These are phyloP conservation scores for Phialophora expanda DNA, from an alignment of 2,329 filamentous ascomycete species.

Conservation along the genomic window DNA sequence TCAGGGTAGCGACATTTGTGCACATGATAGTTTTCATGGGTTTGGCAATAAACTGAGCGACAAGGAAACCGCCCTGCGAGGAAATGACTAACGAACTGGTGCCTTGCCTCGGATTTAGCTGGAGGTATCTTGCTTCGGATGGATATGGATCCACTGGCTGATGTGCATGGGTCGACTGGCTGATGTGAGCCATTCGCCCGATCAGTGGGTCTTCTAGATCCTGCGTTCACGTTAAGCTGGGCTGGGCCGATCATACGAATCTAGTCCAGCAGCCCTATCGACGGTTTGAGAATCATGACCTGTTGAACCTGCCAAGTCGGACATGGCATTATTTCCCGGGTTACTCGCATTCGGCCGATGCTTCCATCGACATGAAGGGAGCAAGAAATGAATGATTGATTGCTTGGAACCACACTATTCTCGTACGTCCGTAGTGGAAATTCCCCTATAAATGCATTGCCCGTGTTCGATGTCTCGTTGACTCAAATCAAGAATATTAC, in stretches of 20 bases:
- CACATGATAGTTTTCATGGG: background rate
- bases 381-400: background rate
- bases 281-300: background rate
- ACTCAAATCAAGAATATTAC: background rate
- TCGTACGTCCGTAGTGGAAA: background rate
- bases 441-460: background rate
- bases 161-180: background rate
- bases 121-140: background rate
- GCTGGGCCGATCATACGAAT: background rate
- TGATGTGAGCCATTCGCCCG: slow-evolving; percentile 6
- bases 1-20: no score
- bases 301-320: background rate
- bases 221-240: background rate
- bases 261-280: background rate
- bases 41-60: no score
- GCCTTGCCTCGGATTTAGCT: background rate
- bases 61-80: no score
- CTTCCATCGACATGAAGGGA: background rate
- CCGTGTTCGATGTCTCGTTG: slow-evolving; percentile 1
- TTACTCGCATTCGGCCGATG: background rate
- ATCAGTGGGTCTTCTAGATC: background rate
- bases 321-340: background rate
- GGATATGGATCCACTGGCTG: background rate
- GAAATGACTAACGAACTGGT: no score
- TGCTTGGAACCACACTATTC: background rate